These are phyloP conservation scores for Globisporangium nodosum DNA, from an alignment of 352 stramenopile genomes.

Conservation along the genomic window DNA sequence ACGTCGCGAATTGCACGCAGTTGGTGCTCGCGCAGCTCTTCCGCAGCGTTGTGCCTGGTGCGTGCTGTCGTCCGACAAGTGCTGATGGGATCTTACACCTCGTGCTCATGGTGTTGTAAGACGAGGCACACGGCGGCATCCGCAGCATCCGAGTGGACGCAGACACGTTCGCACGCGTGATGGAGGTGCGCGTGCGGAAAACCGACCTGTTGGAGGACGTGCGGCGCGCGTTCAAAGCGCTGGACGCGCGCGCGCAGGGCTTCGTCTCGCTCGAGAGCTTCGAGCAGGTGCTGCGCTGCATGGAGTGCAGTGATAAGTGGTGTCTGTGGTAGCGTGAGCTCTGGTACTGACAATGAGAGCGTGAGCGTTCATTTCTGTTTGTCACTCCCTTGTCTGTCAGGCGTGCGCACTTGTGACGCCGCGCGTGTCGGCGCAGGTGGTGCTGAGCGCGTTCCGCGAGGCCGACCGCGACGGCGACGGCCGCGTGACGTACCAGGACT, in stretches of 20 bases:
- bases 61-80: background rate
- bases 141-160: conserved; percentile 18
- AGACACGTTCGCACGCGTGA: conserved; percentile 21
- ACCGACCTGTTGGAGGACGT: conserved; percentile 52
- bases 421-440: conserved; percentile 23
- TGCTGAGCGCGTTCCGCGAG: conserved; percentile 37
- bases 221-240: conserved; percentile 54
- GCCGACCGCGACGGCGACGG: conserved; percentile 55
- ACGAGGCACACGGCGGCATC: conserved; percentile 5
- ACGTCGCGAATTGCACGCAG: conserved; percentile 13
- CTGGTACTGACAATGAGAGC: too few species aligned
- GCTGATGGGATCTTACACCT: too few species aligned
- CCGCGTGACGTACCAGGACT: conserved; percentile 14
- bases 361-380: background rate
- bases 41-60: conserved; percentile 9
- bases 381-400: conserved; percentile 4
- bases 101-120: background rate
- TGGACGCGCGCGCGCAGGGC: conserved; percentile 49
- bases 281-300: background rate
- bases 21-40: conserved; percentile 65
- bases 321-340: too few species aligned
- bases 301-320: conserved; percentile 11
- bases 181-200: conserved; percentile 31
- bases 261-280: conserved; percentile 68
- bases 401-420: conserved; percentile 33